These are phyloP conservation scores for Pichia exigua DNA, from an alignment of 805 yeast genomes.

Conservation along the genomic window DNA sequence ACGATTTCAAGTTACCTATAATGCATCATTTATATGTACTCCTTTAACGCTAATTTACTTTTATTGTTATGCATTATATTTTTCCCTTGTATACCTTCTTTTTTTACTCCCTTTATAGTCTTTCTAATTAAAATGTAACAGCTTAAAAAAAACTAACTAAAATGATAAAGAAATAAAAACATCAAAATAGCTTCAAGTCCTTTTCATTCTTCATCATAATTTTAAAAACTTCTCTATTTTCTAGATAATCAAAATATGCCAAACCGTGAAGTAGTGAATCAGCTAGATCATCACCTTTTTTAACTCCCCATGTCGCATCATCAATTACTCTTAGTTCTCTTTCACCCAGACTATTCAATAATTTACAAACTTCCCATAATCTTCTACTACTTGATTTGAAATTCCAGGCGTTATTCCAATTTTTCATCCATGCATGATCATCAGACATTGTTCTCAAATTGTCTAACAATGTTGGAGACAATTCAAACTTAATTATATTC, in stretches of 20 bases:
- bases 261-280: slow-evolving; percentile 60
- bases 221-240: slow-evolving; percentile 9
- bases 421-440: neutral
- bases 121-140: no score
- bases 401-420: slow-evolving; percentile 10
- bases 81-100: neutral
- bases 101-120: neutral
- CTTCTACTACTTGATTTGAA: slow-evolving; percentile 16
- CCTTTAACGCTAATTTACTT: neutral
- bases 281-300: slow-evolving; percentile 57
- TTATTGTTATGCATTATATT: no score
- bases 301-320: slow-evolving; percentile 13
- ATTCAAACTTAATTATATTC: neutral
- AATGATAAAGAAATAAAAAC: neutral
- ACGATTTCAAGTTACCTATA: neutral
- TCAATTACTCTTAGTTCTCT: slow-evolving; percentile 2
- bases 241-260: slow-evolving; percentile 39
- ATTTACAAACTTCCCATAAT: slow-evolving; percentile 21
- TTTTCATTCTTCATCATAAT: neutral
- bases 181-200: neutral
- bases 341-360: slow-evolving; percentile 17
- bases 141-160: neutral
- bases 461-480: neutral
- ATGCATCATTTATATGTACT: neutral
- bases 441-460: slow-evolving; percentile 1